Conservation (phyloP, 108 stramenopile species). For the Conticribra guillardii region DNA sequence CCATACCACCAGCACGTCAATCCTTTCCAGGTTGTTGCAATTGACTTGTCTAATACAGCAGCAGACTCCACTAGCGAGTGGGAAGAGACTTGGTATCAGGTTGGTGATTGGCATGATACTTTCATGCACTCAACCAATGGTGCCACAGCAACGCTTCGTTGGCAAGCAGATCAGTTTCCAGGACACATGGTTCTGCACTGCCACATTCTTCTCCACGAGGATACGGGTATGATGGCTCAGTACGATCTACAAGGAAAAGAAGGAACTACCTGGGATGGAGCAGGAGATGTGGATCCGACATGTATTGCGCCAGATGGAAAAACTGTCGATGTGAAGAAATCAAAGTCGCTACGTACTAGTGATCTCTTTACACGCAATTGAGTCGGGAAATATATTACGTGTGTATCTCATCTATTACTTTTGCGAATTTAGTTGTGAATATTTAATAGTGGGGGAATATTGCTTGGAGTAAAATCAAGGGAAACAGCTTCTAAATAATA, state of each 20-base stretch:
- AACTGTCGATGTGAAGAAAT: too few species aligned
- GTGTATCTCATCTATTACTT: too few species aligned
- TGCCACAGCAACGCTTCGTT: constrained; percentile 14
- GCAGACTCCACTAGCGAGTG: not conserved
- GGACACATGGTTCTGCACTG: constrained; percentile 41
- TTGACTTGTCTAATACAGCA: not conserved
- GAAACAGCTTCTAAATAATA: too few species aligned
- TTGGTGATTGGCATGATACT: constrained; percentile 45
- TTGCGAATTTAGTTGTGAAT: too few species aligned
- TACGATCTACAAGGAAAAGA: constrained; percentile 6
- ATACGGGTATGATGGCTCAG: constrained; percentile 38
- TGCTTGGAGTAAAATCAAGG: too few species aligned
- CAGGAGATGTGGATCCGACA: not conserved
- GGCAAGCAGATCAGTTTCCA: constrained; percentile 1
- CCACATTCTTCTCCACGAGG: constrained; percentile 26
- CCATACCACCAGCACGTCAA: constrained; percentile 37
- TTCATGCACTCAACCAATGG: not conserved
- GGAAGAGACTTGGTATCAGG: not conserved
- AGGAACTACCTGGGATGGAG: not conserved
- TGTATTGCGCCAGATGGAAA: too few species aligned
- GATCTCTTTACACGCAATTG: too few species aligned
- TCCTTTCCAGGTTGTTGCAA: constrained; percentile 6
- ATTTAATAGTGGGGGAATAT: too few species aligned
- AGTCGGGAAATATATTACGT: too few species aligned
- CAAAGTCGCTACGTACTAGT: too few species aligned